Conservation (phyloP, 192 early-diverging fungal species). For the Podila verticillata region DNA sequence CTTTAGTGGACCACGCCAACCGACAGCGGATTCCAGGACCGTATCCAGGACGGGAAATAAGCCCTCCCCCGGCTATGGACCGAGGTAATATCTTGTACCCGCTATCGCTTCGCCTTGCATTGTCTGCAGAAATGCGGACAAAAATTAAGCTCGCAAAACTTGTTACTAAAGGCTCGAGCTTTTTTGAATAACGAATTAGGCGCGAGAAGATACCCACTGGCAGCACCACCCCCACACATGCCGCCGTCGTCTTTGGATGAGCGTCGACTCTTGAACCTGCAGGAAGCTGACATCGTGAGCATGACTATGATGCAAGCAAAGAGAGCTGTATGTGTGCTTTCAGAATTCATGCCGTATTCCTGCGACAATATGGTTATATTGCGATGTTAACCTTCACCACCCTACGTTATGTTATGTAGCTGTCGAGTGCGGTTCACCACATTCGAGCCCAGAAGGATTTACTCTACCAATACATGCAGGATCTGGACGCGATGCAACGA, state of each 20-base stretch:
- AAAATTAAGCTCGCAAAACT: neutral
- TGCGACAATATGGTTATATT: neutral
- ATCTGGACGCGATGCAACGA: constrained; percentile 32
- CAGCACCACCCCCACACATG: constrained; percentile 26
- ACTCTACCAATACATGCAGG: constrained; percentile 5
- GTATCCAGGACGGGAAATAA: neutral
- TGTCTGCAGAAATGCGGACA: neutral
- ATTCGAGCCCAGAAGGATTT: constrained; percentile 20
- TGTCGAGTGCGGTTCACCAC: constrained; percentile 28
- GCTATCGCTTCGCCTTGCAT: no score
- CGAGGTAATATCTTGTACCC: no score
- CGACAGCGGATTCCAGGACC: neutral
- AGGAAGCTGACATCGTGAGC: constrained; percentile 15
- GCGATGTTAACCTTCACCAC: neutral
- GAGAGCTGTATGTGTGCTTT: constrained; percentile 14
- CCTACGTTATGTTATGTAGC: neutral
- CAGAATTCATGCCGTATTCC: neutral
- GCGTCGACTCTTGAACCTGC: constrained; percentile 3
- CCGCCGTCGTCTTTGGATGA: constrained; percentile 17
- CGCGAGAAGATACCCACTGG: constrained; percentile 11
- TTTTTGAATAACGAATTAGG: neutral
- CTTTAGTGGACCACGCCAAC: neutral
- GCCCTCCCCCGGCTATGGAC: constrained; percentile 5
- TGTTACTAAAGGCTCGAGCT: neutral
- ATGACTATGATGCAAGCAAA: constrained; percentile 32